Percentiles rank a stretch among this genome's conserved stretches.
Conservation (phyloP, 1,284 basidiomycete genomes). For the Termitomyces sp. region DNA sequence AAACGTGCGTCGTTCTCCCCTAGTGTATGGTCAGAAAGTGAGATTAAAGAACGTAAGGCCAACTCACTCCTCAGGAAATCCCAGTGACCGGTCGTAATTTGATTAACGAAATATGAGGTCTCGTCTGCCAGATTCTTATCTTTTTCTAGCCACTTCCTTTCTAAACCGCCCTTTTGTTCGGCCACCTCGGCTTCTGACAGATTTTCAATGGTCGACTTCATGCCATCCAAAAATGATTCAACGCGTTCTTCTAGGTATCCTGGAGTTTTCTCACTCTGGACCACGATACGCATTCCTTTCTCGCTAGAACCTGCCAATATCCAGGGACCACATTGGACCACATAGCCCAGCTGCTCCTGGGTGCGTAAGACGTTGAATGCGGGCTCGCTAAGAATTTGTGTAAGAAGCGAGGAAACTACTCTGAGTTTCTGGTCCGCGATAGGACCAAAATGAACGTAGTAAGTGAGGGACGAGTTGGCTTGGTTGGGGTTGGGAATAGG, state of each 20-base stretch:
- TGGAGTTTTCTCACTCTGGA: constrained; percentile 87
- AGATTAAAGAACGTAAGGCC: not conserved
- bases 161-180: constrained; percentile 58
- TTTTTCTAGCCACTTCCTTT: constrained; percentile 55
- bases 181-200: constrained; percentile 63
- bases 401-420: constrained; percentile 56
- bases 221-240: constrained; percentile 78
- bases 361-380: constrained; percentile 95
- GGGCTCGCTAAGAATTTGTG: constrained; percentile 83
- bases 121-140: constrained; percentile 70
- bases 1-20: constrained; percentile 65
- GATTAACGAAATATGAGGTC: constrained; percentile 68
- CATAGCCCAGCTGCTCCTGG: constrained; percentile 94
- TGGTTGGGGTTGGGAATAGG: constrained; percentile 85
- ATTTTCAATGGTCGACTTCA: constrained; percentile 54
- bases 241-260: constrained; percentile 86
- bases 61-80: constrained; percentile 59
- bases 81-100: constrained; percentile 72
- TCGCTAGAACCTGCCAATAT: constrained; percentile 57
- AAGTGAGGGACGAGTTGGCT: constrained; percentile 80
- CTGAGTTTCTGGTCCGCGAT: constrained; percentile 51
- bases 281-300: constrained; percentile 79
- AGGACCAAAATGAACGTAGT: constrained; percentile 74
- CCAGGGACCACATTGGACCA: constrained; percentile 64
- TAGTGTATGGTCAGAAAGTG: constrained; percentile 21